Conservation (phyloP, 768 basidiomycete genomes). For the Suillus tomentosus region DNA sequence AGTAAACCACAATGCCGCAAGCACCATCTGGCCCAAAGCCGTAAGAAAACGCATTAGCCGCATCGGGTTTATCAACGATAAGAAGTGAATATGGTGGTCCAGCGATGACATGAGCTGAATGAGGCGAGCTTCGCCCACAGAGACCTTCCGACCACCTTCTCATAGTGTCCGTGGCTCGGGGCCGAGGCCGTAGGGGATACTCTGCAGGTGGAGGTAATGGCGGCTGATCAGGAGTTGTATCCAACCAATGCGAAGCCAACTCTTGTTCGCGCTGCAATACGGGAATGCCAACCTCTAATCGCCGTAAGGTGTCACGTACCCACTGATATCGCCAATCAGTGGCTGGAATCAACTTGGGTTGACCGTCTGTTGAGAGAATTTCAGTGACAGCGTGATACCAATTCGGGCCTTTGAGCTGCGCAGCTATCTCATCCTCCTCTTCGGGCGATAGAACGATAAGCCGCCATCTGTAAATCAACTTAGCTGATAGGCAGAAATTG, state of each 20-base stretch:
- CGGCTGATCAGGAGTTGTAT: conserved; percentile 47
- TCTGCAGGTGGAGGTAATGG: conserved; percentile 81
- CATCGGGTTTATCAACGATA: conserved; percentile 82
- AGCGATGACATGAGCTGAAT: conserved; percentile 57
- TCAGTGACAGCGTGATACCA: conserved; percentile 86
- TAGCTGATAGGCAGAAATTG: conserved; percentile 2
- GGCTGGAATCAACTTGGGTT: conserved; percentile 63
- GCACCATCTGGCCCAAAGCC: conserved; percentile 92
- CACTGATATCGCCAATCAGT: conserved; percentile 90
- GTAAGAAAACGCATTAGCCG: conserved; percentile 91
- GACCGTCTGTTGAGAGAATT: conserved; percentile 68
- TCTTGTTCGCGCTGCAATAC: conserved; percentile 61
- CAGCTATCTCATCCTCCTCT: conserved; percentile 89
- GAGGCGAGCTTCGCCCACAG: conserved; percentile 43
- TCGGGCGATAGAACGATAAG: conserved; percentile 88
- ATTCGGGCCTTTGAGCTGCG: conserved; percentile 76
- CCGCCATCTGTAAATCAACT: conserved; percentile 62
- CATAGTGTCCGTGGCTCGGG: conserved; percentile 73
- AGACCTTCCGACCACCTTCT: conserved; percentile 55
- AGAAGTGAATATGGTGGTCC: conserved; percentile 91
- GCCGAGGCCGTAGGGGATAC: conserved; percentile 81
- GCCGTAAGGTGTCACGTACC: conserved; percentile 79
- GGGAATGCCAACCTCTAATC: conserved; percentile 76
- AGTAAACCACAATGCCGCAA: conserved; percentile 93
- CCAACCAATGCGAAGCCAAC: conserved; percentile 56